Evolutionary conservation across 2,329 filamentous ascomycete genomes (phyloP).

Genomic region (Xylaria sp.): DNA sequence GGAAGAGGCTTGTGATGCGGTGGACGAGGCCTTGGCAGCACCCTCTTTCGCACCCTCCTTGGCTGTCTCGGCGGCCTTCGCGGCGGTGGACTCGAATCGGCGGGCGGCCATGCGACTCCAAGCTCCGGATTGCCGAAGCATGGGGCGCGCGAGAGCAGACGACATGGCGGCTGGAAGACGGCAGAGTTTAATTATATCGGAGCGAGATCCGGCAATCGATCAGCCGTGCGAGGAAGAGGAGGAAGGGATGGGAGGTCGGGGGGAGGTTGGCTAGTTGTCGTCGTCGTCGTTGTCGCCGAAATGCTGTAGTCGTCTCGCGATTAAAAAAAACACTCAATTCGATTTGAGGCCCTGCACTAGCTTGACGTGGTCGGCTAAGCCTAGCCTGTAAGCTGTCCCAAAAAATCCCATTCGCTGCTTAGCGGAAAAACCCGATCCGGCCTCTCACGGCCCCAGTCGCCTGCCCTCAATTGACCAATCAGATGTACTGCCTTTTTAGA

Average conservation of each 20-base stretch:
- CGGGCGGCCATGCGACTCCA: conserved; percentile 60
- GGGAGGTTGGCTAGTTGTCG: conserved; percentile 14
- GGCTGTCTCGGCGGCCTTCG: conserved; percentile 41
- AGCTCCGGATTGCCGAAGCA: conserved; percentile 51
- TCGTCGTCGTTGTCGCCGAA: conserved; percentile 42
- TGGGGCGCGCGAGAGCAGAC: conserved; percentile 47
- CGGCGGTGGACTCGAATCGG: conserved; percentile 70
- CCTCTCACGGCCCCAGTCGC: conserved; percentile 28
- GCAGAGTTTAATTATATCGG: conserved; percentile 16
- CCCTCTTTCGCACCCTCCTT: neutral
- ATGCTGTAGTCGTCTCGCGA: conserved; percentile 43
- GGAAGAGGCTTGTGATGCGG: neutral
- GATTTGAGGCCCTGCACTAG: conserved; percentile 25
- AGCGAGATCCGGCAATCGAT: conserved; percentile 21
- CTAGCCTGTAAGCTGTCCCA: conserved; percentile 39
- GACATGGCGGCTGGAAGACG: conserved; percentile 44
- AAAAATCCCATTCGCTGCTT: conserved; percentile 38
- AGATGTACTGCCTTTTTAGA: neutral
- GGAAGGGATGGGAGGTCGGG: conserved; percentile 17
- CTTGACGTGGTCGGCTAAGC: conserved; percentile 36
- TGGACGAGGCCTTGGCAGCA: neutral
- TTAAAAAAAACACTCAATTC: conserved; percentile 61
- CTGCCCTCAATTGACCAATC: conserved; percentile 32
- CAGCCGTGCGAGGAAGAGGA: conserved; percentile 33
- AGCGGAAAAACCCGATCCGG: conserved; percentile 51